Percentiles rank a stretch among this genome's conserved stretches.
Evolutionary conservation across 2,329 filamentous ascomycete species (phyloP).

Genomic region (Macroventuria anomochaeta): DNA sequence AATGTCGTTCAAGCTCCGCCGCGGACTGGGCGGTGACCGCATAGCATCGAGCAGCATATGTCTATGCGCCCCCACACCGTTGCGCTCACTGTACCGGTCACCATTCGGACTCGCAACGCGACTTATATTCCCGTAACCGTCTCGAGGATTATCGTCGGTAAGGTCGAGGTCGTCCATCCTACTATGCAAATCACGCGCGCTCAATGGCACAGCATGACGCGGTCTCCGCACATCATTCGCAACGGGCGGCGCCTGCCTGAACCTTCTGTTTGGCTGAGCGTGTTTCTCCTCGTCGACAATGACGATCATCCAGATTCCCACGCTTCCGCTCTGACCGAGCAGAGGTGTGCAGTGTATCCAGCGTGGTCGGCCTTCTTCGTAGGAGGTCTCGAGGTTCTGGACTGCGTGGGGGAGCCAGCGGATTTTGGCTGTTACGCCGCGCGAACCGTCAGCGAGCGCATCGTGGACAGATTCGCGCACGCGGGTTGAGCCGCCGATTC

Average conservation of each 20-base stretch:
- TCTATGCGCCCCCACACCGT: background rate
- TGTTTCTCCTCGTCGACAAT: slow-evolving; percentile 65
- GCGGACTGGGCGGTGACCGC: slow-evolving; percentile 4
- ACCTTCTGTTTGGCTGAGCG: slow-evolving; percentile 27
- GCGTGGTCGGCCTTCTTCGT: slow-evolving; percentile 65
- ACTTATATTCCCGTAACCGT: slow-evolving; percentile 1
- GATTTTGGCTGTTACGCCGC: slow-evolving; percentile 76
- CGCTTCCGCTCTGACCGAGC: slow-evolving; percentile 67
- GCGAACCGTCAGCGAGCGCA: slow-evolving; percentile 69
- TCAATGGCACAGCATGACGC: background rate
- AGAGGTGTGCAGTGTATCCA: slow-evolving; percentile 83
- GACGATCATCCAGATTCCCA: slow-evolving; percentile 81
- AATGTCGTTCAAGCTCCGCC: background rate
- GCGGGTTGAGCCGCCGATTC: slow-evolving; percentile 58
- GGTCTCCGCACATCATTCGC: slow-evolving; percentile 32
- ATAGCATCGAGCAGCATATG: slow-evolving; percentile 9
- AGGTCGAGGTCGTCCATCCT: slow-evolving; percentile 20
- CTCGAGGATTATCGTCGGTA: background rate
- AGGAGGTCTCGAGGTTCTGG: slow-evolving; percentile 50
- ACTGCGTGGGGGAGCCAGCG: slow-evolving; percentile 63
- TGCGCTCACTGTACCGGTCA: slow-evolving; percentile 8
- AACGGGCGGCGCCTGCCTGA: slow-evolving; percentile 43
- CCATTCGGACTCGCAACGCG: slow-evolving; percentile 1
- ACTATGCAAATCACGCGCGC: background rate
- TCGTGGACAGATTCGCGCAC: slow-evolving; percentile 61